phyloP scores from a whole-genome alignment of 495 filamentous ascomycete species.

The Penicillium waksmanii region DNA sequence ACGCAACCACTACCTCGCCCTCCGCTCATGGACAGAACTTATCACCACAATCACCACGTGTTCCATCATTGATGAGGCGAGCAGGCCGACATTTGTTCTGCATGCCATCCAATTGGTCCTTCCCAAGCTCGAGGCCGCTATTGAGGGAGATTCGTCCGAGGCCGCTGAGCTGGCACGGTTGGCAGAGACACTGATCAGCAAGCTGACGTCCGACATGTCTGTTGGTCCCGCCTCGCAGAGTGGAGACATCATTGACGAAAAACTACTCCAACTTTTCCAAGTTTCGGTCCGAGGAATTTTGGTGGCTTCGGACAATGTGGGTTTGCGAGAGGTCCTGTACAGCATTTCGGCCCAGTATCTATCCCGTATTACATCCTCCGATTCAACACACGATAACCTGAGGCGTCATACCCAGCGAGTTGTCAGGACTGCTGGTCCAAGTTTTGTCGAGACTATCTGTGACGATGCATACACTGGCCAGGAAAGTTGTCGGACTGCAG shows the following conservation, averaged over 20 bases:
- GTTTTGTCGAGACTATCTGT: conserved; percentile 81
- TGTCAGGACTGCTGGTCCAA: conserved; percentile 75
- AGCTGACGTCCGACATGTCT: conserved; percentile 62
- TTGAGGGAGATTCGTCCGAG: conserved; percentile 63
- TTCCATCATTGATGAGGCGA: conserved; percentile 70
- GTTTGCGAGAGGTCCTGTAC: conserved; percentile 82
- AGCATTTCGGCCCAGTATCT: conserved; percentile 86
- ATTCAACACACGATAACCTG: conserved; percentile 38
- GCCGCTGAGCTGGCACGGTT: conserved; percentile 76
- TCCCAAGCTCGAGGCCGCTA: conserved; percentile 78
- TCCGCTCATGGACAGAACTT: conserved; percentile 81
- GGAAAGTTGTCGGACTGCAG: conserved; percentile 76
- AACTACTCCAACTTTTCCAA: conserved; percentile 89
- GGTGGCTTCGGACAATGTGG: conserved; percentile 66
- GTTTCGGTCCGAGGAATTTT: conserved; percentile 74
- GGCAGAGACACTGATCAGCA: conserved; percentile 74
- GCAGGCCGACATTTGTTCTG: conserved; percentile 74
- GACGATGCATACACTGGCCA: conserved; percentile 92
- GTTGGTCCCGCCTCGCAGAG: conserved; percentile 49
- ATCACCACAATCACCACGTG: conserved; percentile 76
- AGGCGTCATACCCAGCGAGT: conserved; percentile 70
- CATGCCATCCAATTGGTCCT: conserved; percentile 83
- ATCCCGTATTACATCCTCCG: conserved; percentile 63
- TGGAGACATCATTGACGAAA: conserved; percentile 80
- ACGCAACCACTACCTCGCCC: conserved; percentile 61